phyloP scores from a whole-genome alignment of 202 grass and related monocot genomes.

The Bolboschoenoplectus hybrid region DNA sequence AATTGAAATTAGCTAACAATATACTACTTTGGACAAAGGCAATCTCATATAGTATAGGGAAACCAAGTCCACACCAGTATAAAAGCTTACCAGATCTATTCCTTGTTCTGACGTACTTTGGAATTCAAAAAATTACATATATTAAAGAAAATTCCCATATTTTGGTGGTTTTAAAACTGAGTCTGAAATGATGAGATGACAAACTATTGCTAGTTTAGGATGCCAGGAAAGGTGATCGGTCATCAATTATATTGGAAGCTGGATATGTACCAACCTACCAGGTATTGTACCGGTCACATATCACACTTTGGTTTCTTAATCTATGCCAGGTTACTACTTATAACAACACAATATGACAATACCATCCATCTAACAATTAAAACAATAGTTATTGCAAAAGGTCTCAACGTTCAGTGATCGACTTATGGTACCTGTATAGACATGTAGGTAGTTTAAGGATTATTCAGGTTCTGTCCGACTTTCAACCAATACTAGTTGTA shows the following conservation, averaged over 20 bases:
- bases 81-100: background rate
- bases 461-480: background rate
- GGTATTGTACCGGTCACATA: background rate
- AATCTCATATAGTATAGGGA: background rate
- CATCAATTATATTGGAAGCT: background rate
- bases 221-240: background rate
- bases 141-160: background rate
- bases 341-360: background rate
- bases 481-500: background rate
- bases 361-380: background rate
- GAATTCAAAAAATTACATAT: background rate
- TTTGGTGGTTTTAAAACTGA: too few relatives aligned
- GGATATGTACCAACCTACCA: background rate
- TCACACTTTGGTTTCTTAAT: slow-evolving; percentile 8
- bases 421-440: background rate
- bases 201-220: background rate
- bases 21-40: background rate
- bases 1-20: background rate
- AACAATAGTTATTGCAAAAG: background rate
- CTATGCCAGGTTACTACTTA: background rate
- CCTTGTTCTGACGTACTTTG: background rate
- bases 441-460: background rate
- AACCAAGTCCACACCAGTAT: background rate
- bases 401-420: background rate
- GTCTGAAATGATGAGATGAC: too few relatives aligned